phyloP scores from a whole-genome alignment of 495 filamentous ascomycete genomes.

The Bathelium albidoporum region DNA sequence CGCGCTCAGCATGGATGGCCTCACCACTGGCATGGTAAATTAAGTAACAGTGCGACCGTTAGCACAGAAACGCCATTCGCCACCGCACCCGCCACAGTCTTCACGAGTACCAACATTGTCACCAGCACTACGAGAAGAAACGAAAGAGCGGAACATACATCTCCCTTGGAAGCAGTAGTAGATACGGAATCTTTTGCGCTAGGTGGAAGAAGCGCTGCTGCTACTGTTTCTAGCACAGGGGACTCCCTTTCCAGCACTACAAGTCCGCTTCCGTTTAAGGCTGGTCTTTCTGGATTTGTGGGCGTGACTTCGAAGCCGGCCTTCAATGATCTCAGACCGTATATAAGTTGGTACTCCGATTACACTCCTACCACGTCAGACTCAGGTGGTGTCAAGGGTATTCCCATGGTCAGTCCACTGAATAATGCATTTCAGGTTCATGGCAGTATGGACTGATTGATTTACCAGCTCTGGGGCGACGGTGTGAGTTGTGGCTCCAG shows the following conservation, averaged over 20 bases:
- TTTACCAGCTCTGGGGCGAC: neutral
- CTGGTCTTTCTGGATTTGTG: conserved; percentile 17
- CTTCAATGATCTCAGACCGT: conserved; percentile 11
- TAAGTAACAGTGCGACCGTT: neutral
- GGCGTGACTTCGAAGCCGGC: conserved; percentile 9
- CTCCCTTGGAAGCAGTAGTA: too few relatives aligned
- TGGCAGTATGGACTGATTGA: neutral
- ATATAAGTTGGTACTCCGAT: conserved; percentile 19
- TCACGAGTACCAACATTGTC: neutral
- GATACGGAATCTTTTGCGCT: too few relatives aligned
- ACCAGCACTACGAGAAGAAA: too few relatives aligned
- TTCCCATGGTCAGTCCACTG: conserved; percentile 10
- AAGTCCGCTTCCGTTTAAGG: conserved; percentile 6
- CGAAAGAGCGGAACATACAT: too few relatives aligned
- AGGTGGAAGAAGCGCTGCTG: neutral
- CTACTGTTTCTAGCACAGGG: neutral
- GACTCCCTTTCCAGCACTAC: neutral
- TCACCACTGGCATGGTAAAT: neutral
- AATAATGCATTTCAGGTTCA: neutral
- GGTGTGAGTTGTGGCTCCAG: conserved; percentile 3
- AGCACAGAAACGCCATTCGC: neutral
- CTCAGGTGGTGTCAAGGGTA: conserved; percentile 11
- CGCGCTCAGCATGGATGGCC: neutral
- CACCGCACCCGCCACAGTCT: neutral
- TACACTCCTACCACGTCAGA: conserved; percentile 16